phyloP scores from a whole-genome alignment of 106 monocot genomes.

The Ottelia alismoides region DNA sequence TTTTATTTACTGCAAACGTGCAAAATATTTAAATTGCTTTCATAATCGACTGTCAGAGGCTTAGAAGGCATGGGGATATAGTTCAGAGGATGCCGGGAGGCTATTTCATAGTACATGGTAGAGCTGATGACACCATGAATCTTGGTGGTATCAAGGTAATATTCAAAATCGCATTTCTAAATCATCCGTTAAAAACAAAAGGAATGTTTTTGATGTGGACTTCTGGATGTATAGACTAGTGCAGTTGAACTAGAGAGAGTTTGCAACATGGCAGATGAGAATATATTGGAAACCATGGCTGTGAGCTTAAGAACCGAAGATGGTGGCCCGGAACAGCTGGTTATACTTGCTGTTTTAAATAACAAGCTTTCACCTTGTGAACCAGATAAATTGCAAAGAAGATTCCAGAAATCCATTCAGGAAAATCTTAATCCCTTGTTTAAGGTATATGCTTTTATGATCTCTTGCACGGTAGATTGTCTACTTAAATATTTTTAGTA shows the following conservation, averaged over 20 bases:
- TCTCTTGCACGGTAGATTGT: too few species aligned
- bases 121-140: conserved; percentile 98
- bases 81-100: conserved; percentile 69
- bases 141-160: conserved; percentile 97
- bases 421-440: conserved; percentile 78
- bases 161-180: too few species aligned
- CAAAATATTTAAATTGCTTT: too few species aligned
- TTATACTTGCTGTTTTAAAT: conserved; percentile 51
- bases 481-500: too few species aligned
- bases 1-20: too few species aligned
- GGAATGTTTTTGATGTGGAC: too few species aligned
- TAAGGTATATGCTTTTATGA: too few species aligned
- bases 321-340: conserved; percentile 72
- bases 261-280: conserved; percentile 78
- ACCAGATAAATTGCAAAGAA: conserved; percentile 29
- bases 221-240: conserved; percentile 51
- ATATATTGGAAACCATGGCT: conserved; percentile 79
- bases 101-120: conserved; percentile 76
- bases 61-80: conserved; percentile 91
- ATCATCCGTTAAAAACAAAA: too few species aligned
- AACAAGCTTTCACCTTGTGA: conserved; percentile 20
- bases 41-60: too few species aligned
- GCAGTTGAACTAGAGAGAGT: conserved; percentile 86
- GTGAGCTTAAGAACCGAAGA: conserved; percentile 31
- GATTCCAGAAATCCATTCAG: conserved; percentile 65